Conservation (phyloP, 2,329 filamentous ascomycete species). For the Camillea tinctor region DNA sequence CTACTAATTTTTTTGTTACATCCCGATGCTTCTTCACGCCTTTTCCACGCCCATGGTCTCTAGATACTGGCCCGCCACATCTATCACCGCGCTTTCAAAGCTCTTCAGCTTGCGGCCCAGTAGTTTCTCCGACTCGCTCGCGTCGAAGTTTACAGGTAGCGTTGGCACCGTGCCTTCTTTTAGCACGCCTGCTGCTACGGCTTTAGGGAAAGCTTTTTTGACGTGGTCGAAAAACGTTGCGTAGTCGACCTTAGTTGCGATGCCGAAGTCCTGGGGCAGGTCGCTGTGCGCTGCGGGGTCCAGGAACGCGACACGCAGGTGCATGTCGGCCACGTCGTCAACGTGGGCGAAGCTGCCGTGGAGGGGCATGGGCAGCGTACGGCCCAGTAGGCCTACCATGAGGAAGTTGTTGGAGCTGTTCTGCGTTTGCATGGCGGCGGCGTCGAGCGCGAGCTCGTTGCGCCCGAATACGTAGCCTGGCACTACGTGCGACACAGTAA, state of each 20-base stretch:
- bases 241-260: slow-evolving; percentile 23
- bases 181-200: slow-evolving; percentile 24
- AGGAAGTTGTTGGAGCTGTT: slow-evolving; percentile 31
- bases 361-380: slow-evolving; percentile 18
- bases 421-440: slow-evolving; percentile 20
- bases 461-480: slow-evolving; percentile 30
- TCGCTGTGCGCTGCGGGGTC: slow-evolving; percentile 6
- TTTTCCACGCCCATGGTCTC: slow-evolving; percentile 15
- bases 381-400: slow-evolving; percentile 21
- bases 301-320: slow-evolving; percentile 20
- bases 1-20: neutral
- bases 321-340: slow-evolving; percentile 24
- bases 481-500: slow-evolving; percentile 25
- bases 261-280: slow-evolving; percentile 16
- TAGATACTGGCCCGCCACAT: slow-evolving; percentile 26
- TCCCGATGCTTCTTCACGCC: neutral
- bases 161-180: slow-evolving; percentile 18
- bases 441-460: slow-evolving; percentile 26
- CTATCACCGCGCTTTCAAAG: slow-evolving; percentile 21
- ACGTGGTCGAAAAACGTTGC: slow-evolving; percentile 18
- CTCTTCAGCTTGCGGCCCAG: slow-evolving; percentile 16
- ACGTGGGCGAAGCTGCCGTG: slow-evolving; percentile 19
- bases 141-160: slow-evolving; percentile 18
- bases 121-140: slow-evolving; percentile 13
- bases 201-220: slow-evolving; percentile 23